Evolutionary conservation across 306 rosid genomes (phyloP), one percentile per base, ranked within the genome.

Genomic region (Prunus padus): DNA sequence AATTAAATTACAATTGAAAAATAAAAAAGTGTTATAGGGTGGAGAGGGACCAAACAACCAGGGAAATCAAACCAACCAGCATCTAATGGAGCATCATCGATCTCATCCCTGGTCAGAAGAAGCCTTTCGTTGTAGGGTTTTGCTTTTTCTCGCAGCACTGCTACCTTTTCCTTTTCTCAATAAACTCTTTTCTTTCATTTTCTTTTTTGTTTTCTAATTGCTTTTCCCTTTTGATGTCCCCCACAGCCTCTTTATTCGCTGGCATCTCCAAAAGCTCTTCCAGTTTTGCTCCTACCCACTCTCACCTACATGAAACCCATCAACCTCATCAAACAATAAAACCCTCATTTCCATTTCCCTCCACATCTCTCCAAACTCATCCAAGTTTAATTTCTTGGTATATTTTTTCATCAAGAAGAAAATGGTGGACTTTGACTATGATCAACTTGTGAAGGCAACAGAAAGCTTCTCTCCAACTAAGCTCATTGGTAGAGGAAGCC

Each of bases 401-500:
- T 37, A 37, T 37, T 37, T 37, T 26, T 37, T 26, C 11, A 63
- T 64, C 54, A 49, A 42, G 55, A 28, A 25, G 50, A 19, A 49
- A 22, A 79, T 82, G 89, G 72, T 28, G 22, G 87, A 69, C 64
- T 79, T 79, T 51, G 85, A 84, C 0, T 90, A 84, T 2, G 81
- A 86, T 46, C 86, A 86, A 57, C 68, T 90, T 25, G 79, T 80
- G 3, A 67, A 78, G 44, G 87, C 84, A 22, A 90, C 91, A 3
- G 80, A 80, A 15, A 78, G 78, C 15, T 90, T 88, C 82, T 81
- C 86, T 66, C 63, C 83, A 0, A 33, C 70, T 3, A 81, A 25
- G 40, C 69, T 88, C 11, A 54, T 88, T 4, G 92, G 96, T 9
- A 90, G 77, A 84, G 95, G 95, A 75, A 84, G 90, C 79, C 92